Evolutionary conservation across 208 protist genomes (phyloP).

Genomic region (Leishmania mexicana): DNA sequence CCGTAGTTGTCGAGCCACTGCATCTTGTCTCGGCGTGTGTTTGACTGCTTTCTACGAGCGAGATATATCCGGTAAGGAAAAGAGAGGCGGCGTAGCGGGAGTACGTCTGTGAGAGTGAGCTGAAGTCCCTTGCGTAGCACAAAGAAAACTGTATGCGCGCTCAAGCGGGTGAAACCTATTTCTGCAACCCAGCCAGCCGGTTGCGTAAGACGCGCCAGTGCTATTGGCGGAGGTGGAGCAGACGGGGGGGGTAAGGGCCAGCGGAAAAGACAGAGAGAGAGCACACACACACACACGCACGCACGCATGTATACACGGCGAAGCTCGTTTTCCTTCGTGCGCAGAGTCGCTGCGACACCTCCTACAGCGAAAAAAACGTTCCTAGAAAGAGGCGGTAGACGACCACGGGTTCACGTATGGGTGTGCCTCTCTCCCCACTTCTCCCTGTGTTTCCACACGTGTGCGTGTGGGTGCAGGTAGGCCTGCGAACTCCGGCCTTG

Average conservation of each 20-base stretch:
- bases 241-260: not conserved
- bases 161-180: not conserved
- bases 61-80: not conserved
- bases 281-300: not conserved
- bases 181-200: not conserved
- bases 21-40: constrained; percentile 23
- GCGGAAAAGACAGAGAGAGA: constrained; percentile 1
- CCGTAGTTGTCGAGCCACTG: constrained; percentile 54
- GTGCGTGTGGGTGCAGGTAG: not conserved
- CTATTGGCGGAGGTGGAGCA: not conserved
- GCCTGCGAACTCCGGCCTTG: not conserved
- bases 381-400: not conserved
- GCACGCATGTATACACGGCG: not conserved
- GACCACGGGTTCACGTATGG: not conserved
- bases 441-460: not conserved
- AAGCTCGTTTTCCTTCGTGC: not conserved
- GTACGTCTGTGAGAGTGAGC: not conserved
- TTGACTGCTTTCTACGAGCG: not conserved
- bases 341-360: not conserved
- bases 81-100: not conserved
- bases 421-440: not conserved
- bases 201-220: not conserved
- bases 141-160: not conserved
- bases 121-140: not conserved
- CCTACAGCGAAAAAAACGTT: not conserved